Evolutionary conservation across 306 rosid species (phyloP).

Genomic region (apple (Malus domestica)): DNA sequence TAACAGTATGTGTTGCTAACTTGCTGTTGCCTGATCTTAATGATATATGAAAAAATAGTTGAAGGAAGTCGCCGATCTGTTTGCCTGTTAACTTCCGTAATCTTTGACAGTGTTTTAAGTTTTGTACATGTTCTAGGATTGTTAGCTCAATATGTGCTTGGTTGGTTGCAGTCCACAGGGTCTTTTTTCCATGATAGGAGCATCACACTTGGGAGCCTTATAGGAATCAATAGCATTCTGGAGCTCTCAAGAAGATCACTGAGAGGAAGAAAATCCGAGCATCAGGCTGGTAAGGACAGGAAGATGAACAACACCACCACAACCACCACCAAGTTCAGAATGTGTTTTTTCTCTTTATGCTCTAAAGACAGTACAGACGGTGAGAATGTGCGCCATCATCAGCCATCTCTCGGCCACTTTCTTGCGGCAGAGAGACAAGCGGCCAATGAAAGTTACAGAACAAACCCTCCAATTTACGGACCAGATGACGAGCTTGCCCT

Average conservation of each 20-base stretch:
- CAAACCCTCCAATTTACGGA: constrained; percentile 22
- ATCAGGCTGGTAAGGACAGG: constrained; percentile 19
- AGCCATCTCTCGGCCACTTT: constrained; percentile 45
- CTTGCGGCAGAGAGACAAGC: constrained; percentile 50
- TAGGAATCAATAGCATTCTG: constrained; percentile 54
- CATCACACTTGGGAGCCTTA: constrained; percentile 68
- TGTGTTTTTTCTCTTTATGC: constrained; percentile 36
- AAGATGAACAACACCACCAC: constrained; percentile 9
- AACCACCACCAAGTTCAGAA: constrained; percentile 17
- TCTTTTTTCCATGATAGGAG: constrained; percentile 69
- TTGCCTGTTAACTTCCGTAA: not conserved
- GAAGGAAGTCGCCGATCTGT: not conserved
- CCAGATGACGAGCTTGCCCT: constrained; percentile 36
- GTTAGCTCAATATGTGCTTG: not conserved
- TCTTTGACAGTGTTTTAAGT: not conserved
- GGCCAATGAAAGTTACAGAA: constrained; percentile 17
- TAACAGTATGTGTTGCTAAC: not conserved
- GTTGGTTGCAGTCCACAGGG: constrained; percentile 54
- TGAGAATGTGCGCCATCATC: constrained; percentile 6
- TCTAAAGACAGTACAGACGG: constrained; percentile 29
- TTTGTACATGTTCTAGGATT: not conserved
- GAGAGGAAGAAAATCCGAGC: constrained; percentile 41
- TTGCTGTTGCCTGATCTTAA: not conserved
- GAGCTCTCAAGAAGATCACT: constrained; percentile 60
- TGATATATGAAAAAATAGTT: not conserved